Evolutionary conservation across 805 yeast genomes (phyloP), one percentile per base, ranked within the genome.

Genomic region (Spathaspora girioi): DNA sequence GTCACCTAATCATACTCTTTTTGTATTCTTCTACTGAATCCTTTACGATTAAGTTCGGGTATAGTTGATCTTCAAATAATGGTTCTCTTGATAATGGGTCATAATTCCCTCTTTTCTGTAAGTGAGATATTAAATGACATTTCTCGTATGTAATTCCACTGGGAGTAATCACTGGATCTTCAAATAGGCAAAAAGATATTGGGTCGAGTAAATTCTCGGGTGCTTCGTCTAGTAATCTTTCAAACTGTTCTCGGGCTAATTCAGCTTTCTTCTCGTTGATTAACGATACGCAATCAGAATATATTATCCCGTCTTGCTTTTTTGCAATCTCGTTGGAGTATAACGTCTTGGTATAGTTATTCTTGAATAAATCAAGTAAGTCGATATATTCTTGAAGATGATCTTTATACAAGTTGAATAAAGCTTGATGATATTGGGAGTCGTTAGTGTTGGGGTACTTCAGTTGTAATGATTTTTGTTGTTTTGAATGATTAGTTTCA

Each of bases 151-250:
- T 63, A 20, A 69, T 69, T 3, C 80, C 80, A 14, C 75, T 64
- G 9, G 75, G 75, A 5, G 75, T 66, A n/a, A 76, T 61, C 5
- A 76, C 80, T 0, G 80, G 80, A 38, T 76, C 78, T 43, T 54
- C 55, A 53, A 73, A 71, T 31, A 74, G 46, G 41, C 65, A 63
- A 59, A 73, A 72, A 10, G 76, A 69, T n/a, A 74, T 74, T 6
- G 78, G 78, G 52, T 73, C 77, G 8, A 69, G 50, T 23, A 73
- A 54, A 46, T 64, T 60, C 23, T 70, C 76, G 1, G 78, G 78
- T 12, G 69, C 70, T 14, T 68, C 72, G 3, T 54, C 53, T 8
- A 75, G 69, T 3, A 77, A 76, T 51, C 72, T 78, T 9, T 55
- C 51, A 45, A 47, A 47, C 53, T 58, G 23, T 14, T 46, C 48